A percentile compares a stretch with the other conserved stretches of the same genome.
phyloP scores from a whole-genome alignment of 148 eudicot species.

The Heliamphora exappendiculata region DNA sequence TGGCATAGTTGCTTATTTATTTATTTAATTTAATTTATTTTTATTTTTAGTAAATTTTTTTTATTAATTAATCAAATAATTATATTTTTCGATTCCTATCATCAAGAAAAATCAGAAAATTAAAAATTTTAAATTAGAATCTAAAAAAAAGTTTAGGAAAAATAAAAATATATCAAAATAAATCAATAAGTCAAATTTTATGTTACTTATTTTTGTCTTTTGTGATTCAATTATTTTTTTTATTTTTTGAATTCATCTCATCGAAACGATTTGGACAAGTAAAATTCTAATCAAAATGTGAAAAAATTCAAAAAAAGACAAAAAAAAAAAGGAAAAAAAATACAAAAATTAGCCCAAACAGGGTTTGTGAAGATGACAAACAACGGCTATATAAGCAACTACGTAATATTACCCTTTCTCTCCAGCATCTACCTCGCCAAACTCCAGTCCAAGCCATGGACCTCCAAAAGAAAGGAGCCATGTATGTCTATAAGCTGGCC shows the following conservation, averaged over 20 bases:
- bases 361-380: not conserved
- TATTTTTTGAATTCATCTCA: not conserved
- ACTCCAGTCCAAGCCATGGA: slow-evolving; percentile 15
- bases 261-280: not conserved
- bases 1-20: too few species aligned
- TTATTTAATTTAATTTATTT: too few species aligned
- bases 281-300: not conserved
- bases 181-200: not conserved
- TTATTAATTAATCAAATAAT: too few species aligned
- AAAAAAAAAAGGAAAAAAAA: not conserved
- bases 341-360: not conserved
- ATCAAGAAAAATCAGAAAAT: not conserved
- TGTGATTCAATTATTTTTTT: too few species aligned
- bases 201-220: not conserved
- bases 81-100: not conserved
- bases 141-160: too few species aligned
- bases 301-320: not conserved
- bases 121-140: too few species aligned
- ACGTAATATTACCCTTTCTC: not conserved
- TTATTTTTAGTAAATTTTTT: too few species aligned
- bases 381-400: not conserved
- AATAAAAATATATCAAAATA: not conserved
- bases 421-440: slow-evolving; percentile 1
- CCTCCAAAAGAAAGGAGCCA: slow-evolving; percentile 39
- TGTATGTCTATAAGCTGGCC: slow-evolving; percentile 59